Conservation (phyloP, 495 filamentous ascomycete species). For the Xylaria longipes region DNA sequence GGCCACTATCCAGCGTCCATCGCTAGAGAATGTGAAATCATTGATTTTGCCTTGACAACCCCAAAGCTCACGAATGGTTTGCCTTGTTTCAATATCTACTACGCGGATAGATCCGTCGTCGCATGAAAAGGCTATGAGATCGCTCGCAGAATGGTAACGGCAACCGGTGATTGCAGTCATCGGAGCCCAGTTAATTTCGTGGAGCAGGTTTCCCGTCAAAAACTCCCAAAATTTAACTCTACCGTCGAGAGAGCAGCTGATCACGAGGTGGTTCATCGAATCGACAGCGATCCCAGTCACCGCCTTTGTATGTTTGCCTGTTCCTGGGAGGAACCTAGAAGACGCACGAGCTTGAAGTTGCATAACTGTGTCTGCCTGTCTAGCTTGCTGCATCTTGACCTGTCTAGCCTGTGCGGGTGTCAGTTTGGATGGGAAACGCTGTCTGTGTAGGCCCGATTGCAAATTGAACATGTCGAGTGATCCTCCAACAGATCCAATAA, state of each 20-base stretch:
- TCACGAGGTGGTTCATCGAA: slow-evolving; percentile 78
- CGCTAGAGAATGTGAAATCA: slow-evolving; percentile 89
- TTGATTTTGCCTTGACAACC: slow-evolving; percentile 81
- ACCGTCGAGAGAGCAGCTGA: slow-evolving; percentile 90
- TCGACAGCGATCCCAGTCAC: slow-evolving; percentile 88
- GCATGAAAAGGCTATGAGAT: slow-evolving; percentile 88
- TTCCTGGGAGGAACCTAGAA: slow-evolving; percentile 50
- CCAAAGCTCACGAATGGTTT: slow-evolving; percentile 91
- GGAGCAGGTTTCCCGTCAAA: slow-evolving; percentile 71
- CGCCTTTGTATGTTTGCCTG: slow-evolving; percentile 75
- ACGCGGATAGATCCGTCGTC: slow-evolving; percentile 88
- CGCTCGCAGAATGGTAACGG: slow-evolving; percentile 77
- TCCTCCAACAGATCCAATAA: slow-evolving; percentile 85
- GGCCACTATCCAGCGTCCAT: slow-evolving; percentile 92
- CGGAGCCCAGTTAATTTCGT: slow-evolving; percentile 85
- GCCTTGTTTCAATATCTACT: slow-evolving; percentile 88
- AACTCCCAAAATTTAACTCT: slow-evolving; percentile 99
- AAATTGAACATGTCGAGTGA: slow-evolving; percentile 94
- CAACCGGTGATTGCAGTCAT: slow-evolving; percentile 80
- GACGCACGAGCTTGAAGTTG: slow-evolving; percentile 51
- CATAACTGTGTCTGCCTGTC: slow-evolving; percentile 52
- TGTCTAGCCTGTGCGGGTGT: slow-evolving; percentile 69
- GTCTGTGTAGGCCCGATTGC: slow-evolving; percentile 86
- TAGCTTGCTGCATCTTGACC: slow-evolving; percentile 62
- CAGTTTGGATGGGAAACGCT: slow-evolving; percentile 78